Conservation (phyloP, 2,329 filamentous ascomycete genomes). For the Lasiodiplodia sp. region DNA sequence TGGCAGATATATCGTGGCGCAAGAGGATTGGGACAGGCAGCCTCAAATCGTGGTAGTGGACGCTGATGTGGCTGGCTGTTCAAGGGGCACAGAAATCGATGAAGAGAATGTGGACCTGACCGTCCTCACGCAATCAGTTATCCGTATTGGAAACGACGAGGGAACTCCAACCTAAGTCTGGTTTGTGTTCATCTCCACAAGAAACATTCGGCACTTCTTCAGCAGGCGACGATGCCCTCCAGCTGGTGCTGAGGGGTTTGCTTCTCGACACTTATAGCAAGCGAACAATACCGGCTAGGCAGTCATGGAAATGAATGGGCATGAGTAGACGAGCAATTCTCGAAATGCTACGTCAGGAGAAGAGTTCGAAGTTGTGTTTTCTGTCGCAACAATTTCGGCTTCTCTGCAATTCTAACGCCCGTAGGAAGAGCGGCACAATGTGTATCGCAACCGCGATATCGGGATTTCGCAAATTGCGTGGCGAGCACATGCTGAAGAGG, state of each 20-base stretch:
- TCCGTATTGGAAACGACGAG: not conserved
- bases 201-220: not conserved
- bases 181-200: not conserved
- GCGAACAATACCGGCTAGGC: not conserved
- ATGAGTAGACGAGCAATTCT: not conserved
- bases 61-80: not conserved
- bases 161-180: not conserved
- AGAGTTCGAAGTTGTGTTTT: not conserved
- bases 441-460: not conserved
- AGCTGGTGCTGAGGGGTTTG: not conserved
- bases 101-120: not conserved
- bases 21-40: not conserved
- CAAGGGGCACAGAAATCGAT: not conserved
- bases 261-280: not conserved
- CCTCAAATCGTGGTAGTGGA: not conserved
- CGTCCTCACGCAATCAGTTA: not conserved
- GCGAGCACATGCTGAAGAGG: conserved; percentile 1
- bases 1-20: not conserved
- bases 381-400: not conserved
- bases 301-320: not conserved
- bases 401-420: not conserved
- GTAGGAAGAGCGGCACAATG: not conserved
- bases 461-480: not conserved
- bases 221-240: not conserved
- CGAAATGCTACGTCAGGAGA: not conserved